A percentile compares a stretch with the other conserved stretches of the same genome.
phyloP scores from a whole-genome alignment of 768 basidiomycete species.

The Hericium rajendrae region DNA sequence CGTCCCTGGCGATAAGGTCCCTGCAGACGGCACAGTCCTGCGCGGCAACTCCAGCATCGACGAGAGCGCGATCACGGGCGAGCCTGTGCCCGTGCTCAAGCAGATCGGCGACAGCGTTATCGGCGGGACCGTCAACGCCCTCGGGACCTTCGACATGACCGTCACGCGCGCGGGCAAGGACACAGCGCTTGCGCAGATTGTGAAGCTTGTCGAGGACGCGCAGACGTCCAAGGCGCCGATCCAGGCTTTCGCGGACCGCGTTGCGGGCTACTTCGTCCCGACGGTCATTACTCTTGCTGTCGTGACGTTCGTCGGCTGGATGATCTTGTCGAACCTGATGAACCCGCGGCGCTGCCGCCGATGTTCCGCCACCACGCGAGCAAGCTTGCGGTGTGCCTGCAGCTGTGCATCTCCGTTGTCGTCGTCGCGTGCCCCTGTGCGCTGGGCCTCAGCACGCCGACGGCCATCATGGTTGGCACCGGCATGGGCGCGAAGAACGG shows the following conservation, averaged over 20 bases:
- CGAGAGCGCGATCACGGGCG: conserved; percentile 95
- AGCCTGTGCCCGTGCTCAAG: conserved; percentile 83
- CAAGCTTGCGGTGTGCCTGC: conserved; percentile 84
- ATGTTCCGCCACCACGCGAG: conserved; percentile 80
- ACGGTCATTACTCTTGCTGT: conserved; percentile 74
- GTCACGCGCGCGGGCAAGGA: conserved; percentile 95
- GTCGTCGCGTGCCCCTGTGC: conserved; percentile 99
- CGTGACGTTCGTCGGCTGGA: conserved; percentile 79
- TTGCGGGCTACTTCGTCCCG: conserved; percentile 95
- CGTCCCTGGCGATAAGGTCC: conserved; percentile 93
- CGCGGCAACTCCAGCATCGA: conserved; percentile 83
- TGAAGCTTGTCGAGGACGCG: conserved; percentile 93
- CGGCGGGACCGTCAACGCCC: conserved; percentile 93
- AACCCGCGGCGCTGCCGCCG: conserved; percentile 50
- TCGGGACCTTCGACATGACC: conserved; percentile 95
- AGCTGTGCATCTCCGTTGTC: conserved; percentile 95
- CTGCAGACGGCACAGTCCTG: conserved; percentile 89
- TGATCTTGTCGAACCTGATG: conserved; percentile 55
- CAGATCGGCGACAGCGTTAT: conserved; percentile 79
- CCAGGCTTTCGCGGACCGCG: conserved; percentile 89
- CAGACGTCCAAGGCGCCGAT: conserved; percentile 98
- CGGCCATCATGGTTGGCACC: conserved; percentile 98
- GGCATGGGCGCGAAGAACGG: conserved; percentile 96
- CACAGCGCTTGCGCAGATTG: conserved; percentile 93
- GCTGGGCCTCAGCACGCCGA: conserved; percentile 90